phyloP scores from a whole-genome alignment of 75 land plant species.

The Chamaecyparis obtusa region DNA sequence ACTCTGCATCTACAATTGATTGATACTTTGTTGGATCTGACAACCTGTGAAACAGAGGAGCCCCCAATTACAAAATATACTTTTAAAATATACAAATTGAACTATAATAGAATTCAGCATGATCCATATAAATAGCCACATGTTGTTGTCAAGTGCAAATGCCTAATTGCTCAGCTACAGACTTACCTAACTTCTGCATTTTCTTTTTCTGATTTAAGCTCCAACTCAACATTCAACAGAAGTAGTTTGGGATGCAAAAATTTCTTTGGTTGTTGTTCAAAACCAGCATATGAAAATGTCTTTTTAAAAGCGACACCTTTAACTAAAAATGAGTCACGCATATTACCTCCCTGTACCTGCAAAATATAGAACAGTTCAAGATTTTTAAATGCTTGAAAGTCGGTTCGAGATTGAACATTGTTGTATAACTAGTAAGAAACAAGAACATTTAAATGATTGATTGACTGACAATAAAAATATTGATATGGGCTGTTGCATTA shows the following conservation, averaged over 20 bases:
- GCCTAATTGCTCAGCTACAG: not conserved
- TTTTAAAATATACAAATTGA: not conserved
- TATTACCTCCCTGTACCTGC: constrained; percentile 95
- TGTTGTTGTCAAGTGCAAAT: not conserved
- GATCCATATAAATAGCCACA: not conserved
- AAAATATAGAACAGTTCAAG: not conserved
- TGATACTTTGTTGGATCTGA: constrained; percentile 95
- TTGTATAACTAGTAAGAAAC: not conserved
- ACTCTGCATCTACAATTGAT: constrained; percentile 98
- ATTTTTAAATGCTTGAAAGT: not conserved
- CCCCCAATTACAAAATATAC: not conserved
- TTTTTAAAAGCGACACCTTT: constrained; percentile 99
- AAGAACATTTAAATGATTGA: not conserved
- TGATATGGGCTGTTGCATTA: not conserved
- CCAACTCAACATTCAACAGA: constrained; percentile 85
- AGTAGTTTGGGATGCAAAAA: constrained; percentile 86
- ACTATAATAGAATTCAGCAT: not conserved
- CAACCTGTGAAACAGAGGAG: constrained; percentile 43
- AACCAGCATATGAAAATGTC: constrained; percentile 99
- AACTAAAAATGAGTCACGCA: constrained; percentile 96
- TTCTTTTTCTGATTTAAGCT: constrained; percentile 97
- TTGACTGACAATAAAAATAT: not conserved
- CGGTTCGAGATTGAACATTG: not conserved
- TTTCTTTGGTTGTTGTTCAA: constrained; percentile 98
- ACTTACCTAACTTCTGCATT: constrained; percentile 96